Evolutionary conservation across 345 rosid species (phyloP), one percentile per base, ranked within the genome.

Genomic region (Cochlearia excelsa): DNA sequence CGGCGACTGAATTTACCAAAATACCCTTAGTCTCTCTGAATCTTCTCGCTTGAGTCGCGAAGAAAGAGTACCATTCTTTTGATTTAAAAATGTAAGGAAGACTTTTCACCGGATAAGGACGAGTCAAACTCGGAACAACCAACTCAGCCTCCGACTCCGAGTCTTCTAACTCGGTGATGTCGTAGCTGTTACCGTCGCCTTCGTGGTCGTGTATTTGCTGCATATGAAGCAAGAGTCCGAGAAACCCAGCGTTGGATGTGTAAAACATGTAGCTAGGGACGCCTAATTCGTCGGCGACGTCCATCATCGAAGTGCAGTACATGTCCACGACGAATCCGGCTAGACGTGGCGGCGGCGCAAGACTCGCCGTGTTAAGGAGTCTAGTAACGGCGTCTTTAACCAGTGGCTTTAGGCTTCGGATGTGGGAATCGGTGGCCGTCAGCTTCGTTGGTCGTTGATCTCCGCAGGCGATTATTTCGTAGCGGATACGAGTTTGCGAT

Each of bases 321-420:
- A 86, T 59, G 69, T 78, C 93, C 0, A 81, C 30, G n/a, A 83
- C 72, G 10, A 85, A 53, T 1, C 84, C 84, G 1, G 75, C 84
- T 1, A 85, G 42, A 16, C 11, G 40, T 6, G 77, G 53, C 40
- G 35, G 59, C 72, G 40, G 4, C 35, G 39, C 1, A 30, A 40
- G 34, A 11, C 23, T 16, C 23, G 50, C 7, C 7, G 63, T 27
- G 9, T 3, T 4, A 7, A 41, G 11, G 6, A 71, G 67, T 10
- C 68, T 34, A 4, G 69, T 29, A 6, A 62, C 63, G 1, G 65
- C 77, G 27, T 73, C 63, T 33, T 9, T 72, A 29, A 80, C 75
- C 7, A 40, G 75, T 44, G 68, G 66, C 26, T 67, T 79, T 35
- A 77, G 63, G 51, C 29, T 56, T 3, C 77, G 57, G 5, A 78